These are phyloP conservation scores for Rhizophagus sp. DNA, from an alignment of 192 early-diverging fungal genomes.

Conservation along the genomic window DNA sequence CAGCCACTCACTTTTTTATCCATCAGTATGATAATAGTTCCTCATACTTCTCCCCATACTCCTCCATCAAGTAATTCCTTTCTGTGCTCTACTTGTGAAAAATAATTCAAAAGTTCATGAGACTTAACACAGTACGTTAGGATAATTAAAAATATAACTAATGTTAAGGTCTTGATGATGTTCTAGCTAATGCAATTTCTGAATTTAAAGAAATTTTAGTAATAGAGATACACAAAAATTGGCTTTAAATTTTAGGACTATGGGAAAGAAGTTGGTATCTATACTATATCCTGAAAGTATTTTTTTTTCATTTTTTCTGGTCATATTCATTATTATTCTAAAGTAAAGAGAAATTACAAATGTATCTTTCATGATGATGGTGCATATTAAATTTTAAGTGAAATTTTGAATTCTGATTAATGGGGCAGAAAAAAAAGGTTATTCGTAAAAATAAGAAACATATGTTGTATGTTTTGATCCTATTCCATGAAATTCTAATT, in stretches of 20 bases:
- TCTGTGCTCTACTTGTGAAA: background rate
- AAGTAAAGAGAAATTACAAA: background rate
- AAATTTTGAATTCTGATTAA: constrained; percentile 2
- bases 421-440: background rate
- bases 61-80: background rate
- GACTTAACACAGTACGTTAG: background rate
- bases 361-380: background rate
- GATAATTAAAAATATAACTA: background rate
- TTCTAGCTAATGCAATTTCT: background rate
- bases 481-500: background rate
- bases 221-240: too few relatives aligned
- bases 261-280: constrained; percentile 4
- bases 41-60: background rate
- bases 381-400: background rate
- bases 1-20: background rate
- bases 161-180: too few relatives aligned
- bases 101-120: background rate
- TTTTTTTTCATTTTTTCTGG: constrained; percentile 17
- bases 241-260: background rate
- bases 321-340: constrained; percentile 13
- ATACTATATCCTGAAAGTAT: constrained; percentile 1
- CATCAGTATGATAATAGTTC: background rate
- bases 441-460: constrained; percentile 11
- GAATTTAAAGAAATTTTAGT: too few relatives aligned
- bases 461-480: background rate